Evolutionary conservation across 2,329 filamentous ascomycete genomes (phyloP).

Genomic region (Dothidotthia symphoricarpi): DNA sequence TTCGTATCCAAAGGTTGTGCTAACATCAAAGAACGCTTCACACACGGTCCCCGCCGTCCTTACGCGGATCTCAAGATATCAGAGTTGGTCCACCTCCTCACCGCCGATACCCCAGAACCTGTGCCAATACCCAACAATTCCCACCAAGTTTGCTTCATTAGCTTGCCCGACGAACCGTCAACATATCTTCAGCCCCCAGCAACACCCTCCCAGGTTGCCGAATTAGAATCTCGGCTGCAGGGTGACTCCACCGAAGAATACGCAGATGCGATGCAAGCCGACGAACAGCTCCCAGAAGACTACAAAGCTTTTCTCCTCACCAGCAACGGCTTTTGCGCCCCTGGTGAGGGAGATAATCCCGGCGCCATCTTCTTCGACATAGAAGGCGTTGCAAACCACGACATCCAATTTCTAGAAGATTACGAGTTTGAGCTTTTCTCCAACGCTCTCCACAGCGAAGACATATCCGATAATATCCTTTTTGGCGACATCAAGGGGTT

Average conservation of each 20-base stretch:
- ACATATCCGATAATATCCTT: background rate
- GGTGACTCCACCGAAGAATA: background rate
- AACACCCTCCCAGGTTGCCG: background rate
- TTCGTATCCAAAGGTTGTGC: too few species aligned
- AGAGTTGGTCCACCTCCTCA: too few species aligned
- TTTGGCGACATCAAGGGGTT: background rate
- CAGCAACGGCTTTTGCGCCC: slow-evolving; percentile 5
- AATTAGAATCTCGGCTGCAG: slow-evolving; percentile 2
- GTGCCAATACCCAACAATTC: too few species aligned
- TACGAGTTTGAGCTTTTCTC: slow-evolving; percentile 1
- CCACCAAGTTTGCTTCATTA: too few species aligned
- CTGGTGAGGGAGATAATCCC: background rate
- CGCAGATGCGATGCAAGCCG: background rate
- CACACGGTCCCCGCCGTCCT: too few species aligned
- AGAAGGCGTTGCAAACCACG: background rate
- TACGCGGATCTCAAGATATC: too few species aligned
- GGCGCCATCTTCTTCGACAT: slow-evolving; percentile 1
- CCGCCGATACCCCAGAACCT: too few species aligned
- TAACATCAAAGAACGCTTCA: too few species aligned
- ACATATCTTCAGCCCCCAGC: background rate
- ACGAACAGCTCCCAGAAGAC: slow-evolving; percentile 3
- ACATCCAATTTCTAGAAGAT: background rate
- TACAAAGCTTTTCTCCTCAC: slow-evolving; percentile 5
- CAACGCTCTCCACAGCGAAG: background rate
- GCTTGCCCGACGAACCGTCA: background rate